phyloP scores from a whole-genome alignment of 2,329 filamentous ascomycete species.

The Volutella citrinella region DNA sequence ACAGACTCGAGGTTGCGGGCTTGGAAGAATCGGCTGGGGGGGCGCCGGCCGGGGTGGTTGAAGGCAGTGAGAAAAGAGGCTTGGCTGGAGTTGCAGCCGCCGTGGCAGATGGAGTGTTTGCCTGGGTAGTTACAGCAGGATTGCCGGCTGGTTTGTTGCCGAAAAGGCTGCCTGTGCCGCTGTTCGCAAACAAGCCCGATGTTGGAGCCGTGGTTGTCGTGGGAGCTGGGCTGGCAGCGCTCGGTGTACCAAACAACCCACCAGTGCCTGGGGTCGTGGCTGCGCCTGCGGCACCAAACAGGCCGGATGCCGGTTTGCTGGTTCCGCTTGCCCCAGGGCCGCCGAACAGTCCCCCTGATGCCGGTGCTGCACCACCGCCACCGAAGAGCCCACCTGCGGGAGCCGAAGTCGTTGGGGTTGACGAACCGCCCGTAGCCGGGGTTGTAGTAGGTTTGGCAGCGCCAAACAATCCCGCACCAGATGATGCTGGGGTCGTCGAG shows the following conservation, averaged over 20 bases:
- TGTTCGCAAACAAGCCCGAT: slow-evolving; percentile 27
- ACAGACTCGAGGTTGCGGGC: slow-evolving; percentile 20
- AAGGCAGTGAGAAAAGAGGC: slow-evolving; percentile 44
- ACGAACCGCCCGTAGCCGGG: too few species aligned
- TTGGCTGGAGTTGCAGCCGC: slow-evolving; percentile 41
- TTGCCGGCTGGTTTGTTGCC: slow-evolving; percentile 12
- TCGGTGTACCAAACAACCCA: slow-evolving; percentile 24
- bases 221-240: slow-evolving; percentile 21
- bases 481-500: slow-evolving; percentile 15
- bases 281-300: slow-evolving; percentile 25
- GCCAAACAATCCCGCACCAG: slow-evolving; percentile 21
- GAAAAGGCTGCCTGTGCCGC: slow-evolving; percentile 9
- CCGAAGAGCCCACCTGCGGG: slow-evolving; percentile 25
- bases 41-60: slow-evolving; percentile 55
- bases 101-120: slow-evolving; percentile 23
- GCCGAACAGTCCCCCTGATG: slow-evolving; percentile 20
- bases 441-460: slow-evolving; percentile 22
- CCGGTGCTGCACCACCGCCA: slow-evolving; percentile 27
- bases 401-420: slow-evolving; percentile 23
- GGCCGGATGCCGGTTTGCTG: slow-evolving; percentile 17
- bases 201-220: slow-evolving; percentile 24
- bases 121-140: slow-evolving; percentile 18
- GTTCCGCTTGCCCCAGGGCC: slow-evolving; percentile 14
- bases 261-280: slow-evolving; percentile 21
- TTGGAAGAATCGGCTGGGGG: slow-evolving; percentile 41